Percentiles rank a stretch among this genome's conserved stretches.
These are phyloP conservation scores for Astrothelium macrocarpum DNA, from an alignment of 495 filamentous ascomycete genomes.

Conservation along the genomic window DNA sequence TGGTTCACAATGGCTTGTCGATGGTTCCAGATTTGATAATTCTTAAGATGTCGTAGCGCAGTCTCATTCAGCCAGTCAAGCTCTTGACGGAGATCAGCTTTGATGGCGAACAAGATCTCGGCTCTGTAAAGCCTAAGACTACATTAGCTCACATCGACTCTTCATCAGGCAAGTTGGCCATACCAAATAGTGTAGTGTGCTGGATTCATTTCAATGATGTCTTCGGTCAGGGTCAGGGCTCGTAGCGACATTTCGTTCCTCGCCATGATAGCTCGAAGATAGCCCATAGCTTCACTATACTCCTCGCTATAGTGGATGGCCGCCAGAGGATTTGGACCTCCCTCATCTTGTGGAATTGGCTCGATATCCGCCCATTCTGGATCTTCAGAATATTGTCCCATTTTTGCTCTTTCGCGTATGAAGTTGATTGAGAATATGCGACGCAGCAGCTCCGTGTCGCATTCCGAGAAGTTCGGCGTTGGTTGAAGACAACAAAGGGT, in stretches of 20 bases:
- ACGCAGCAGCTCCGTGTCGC: background rate
- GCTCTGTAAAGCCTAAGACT: slow-evolving; percentile 69
- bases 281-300: slow-evolving; percentile 80
- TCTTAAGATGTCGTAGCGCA: slow-evolving; percentile 77
- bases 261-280: slow-evolving; percentile 89
- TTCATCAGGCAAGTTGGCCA: slow-evolving; percentile 3
- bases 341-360: slow-evolving; percentile 78
- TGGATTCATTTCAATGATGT: slow-evolving; percentile 85
- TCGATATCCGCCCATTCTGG: slow-evolving; percentile 74
- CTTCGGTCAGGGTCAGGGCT: slow-evolving; percentile 70
- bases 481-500: slow-evolving; percentile 5
- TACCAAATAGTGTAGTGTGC: slow-evolving; percentile 97
- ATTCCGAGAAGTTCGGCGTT: too few species aligned
- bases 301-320: slow-evolving; percentile 78
- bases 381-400: slow-evolving; percentile 49
- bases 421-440: background rate
- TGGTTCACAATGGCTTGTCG: slow-evolving; percentile 69
- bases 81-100: slow-evolving; percentile 59
- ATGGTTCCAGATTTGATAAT: slow-evolving; percentile 99
- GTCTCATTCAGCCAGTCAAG: slow-evolving; percentile 76
- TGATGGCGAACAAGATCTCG: slow-evolving; percentile 57
- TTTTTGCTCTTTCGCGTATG: background rate
- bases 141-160: slow-evolving; percentile 3
- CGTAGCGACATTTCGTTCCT: slow-evolving; percentile 71
- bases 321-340: slow-evolving; percentile 60